Percentiles rank a stretch among this genome's conserved stretches.
phyloP scores from a whole-genome alignment of 768 basidiomycete genomes.

The Suillus cothurnatus region DNA sequence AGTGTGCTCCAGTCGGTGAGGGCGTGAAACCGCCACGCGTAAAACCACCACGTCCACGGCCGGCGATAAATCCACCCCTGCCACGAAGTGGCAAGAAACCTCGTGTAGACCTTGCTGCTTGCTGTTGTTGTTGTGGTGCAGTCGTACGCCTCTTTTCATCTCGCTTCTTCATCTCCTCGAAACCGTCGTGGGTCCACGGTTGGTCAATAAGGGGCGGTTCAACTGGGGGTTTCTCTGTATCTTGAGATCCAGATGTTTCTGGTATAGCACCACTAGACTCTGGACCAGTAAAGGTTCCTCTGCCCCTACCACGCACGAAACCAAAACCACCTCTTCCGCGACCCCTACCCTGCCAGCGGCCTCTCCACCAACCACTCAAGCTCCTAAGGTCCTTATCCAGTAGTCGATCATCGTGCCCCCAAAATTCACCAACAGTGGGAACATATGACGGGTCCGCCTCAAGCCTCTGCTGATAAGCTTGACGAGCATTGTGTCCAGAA shows the following conservation, averaged over 20 bases:
- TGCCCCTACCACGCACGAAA: conserved; percentile 59
- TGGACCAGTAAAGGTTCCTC: conserved; percentile 39
- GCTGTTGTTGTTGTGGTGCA: conserved; percentile 40
- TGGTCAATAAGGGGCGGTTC: conserved; percentile 64
- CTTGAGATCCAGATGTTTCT: conserved; percentile 17
- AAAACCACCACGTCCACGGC: conserved; percentile 48
- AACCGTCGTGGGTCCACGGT: conserved; percentile 85
- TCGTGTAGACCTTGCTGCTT: conserved; percentile 30
- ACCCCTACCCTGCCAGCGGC: conserved; percentile 71
- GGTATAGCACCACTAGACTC: conserved; percentile 10
- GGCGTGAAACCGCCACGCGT: conserved; percentile 42
- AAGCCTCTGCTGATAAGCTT: conserved; percentile 83
- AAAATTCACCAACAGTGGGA: conserved; percentile 90
- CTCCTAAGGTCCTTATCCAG: conserved; percentile 81
- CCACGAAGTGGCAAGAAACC: conserved; percentile 45
- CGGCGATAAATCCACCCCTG: conserved; percentile 46
- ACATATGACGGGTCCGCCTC: conserved; percentile 87
- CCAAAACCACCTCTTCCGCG: conserved; percentile 56
- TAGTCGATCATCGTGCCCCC: conserved; percentile 92
- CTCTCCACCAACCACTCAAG: conserved; percentile 88
- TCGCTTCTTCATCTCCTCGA: conserved; percentile 80
- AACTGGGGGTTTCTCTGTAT: conserved; percentile 18
- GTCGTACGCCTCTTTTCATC: conserved; percentile 55
- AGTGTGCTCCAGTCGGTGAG: conserved; percentile 33
- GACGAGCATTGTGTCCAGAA: conserved; percentile 67